These are phyloP conservation scores for Cornus kousa DNA, from an alignment of 148 eudicot species.

Conservation along the genomic window DNA sequence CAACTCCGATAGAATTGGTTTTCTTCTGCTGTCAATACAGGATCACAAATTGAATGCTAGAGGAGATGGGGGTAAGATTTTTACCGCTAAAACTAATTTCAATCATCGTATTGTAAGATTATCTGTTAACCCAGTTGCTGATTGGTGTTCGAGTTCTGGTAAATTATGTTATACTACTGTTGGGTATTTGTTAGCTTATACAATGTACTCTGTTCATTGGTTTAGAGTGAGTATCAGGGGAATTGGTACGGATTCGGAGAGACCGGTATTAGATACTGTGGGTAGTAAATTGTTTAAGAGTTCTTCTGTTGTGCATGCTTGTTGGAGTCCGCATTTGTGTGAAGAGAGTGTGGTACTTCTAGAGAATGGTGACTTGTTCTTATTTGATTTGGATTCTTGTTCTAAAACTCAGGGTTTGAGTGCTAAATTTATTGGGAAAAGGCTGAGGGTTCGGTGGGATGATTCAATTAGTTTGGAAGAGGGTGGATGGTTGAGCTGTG, in stretches of 20 bases:
- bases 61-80: constrained; percentile 22
- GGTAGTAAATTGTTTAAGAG: constrained; percentile 48
- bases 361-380: constrained; percentile 60
- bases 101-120: constrained; percentile 46
- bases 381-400: constrained; percentile 52
- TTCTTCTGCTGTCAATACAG: constrained; percentile 26
- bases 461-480: constrained; percentile 18
- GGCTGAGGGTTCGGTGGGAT: constrained; percentile 42
- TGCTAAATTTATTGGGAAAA: constrained; percentile 35
- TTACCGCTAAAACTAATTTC: constrained; percentile 22
- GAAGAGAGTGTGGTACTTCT: constrained; percentile 65
- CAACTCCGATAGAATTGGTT: constrained; percentile 63
- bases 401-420: background rate
- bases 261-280: constrained; percentile 31
- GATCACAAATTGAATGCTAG: constrained; percentile 23
- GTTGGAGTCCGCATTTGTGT: constrained; percentile 78
- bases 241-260: constrained; percentile 19
- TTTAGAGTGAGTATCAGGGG: constrained; percentile 37
- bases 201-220: constrained; percentile 58
- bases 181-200: constrained; percentile 67
- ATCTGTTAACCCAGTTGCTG: constrained; percentile 35
- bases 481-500: constrained; percentile 73
- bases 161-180: constrained; percentile 24
- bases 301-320: constrained; percentile 50
- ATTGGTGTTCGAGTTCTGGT: constrained; percentile 7